Evolutionary conservation across 257 asterid species (phyloP).

Genomic region (Nicotiana noctiflora): DNA sequence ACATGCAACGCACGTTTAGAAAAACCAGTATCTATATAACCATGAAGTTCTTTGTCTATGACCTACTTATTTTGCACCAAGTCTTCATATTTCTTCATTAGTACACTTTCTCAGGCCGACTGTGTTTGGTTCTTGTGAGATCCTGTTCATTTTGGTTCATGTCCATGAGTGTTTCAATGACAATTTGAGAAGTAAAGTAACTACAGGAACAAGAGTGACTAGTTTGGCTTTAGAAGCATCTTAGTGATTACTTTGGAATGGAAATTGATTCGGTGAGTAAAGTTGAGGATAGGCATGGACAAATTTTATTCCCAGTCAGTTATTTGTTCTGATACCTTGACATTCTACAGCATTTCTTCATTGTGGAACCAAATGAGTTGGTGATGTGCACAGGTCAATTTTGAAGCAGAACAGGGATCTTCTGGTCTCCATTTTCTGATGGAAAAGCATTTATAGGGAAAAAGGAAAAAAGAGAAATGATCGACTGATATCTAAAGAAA

Average conservation of each 20-base stretch:
- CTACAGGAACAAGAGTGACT: not conserved
- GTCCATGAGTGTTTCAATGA: not conserved
- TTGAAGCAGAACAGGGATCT: not conserved
- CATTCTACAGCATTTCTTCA: not conserved
- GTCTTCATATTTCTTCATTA: too few relatives aligned
- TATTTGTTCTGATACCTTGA: not conserved
- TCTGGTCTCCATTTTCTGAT: not conserved
- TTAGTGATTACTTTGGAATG: not conserved
- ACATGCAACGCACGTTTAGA: too few relatives aligned
- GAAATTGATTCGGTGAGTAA: not conserved
- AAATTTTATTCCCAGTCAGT: not conserved
- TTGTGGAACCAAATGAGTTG: not conserved
- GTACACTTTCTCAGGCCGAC: too few relatives aligned
- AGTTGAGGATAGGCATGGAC: not conserved
- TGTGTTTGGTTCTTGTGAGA: not conserved
- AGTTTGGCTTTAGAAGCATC: not conserved
- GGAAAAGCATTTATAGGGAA: not conserved
- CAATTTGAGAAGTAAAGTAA: not conserved
- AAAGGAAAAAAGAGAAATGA: too few relatives aligned
- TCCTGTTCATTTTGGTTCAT: not conserved
- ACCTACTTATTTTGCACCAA: not conserved
- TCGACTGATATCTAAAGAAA: too few relatives aligned
- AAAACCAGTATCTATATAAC: too few relatives aligned
- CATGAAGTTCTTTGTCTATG: not conserved
- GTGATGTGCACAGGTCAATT: not conserved